A percentile compares a stretch with the other conserved stretches of the same genome.
phyloP scores from a whole-genome alignment of 352 stramenopile species.

The Phytophthora cactorum region DNA sequence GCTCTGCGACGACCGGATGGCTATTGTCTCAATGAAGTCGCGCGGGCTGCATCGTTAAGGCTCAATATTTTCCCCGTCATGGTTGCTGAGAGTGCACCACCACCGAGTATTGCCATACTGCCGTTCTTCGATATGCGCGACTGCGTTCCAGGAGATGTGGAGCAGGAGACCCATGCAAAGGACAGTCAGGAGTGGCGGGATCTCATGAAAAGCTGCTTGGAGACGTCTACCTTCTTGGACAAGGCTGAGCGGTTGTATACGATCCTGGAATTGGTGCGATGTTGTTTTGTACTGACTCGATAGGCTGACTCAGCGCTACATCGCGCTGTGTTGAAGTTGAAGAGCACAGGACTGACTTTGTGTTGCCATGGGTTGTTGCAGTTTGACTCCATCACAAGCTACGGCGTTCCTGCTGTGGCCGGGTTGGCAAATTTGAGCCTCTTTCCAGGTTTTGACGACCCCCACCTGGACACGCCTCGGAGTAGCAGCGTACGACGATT shows the following conservation, averaged over 20 bases:
- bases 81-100: constrained; percentile 68
- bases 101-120: constrained; percentile 71
- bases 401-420: constrained; percentile 65
- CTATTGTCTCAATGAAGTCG: constrained; percentile 85
- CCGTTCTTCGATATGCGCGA: constrained; percentile 80
- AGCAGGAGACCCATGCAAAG: constrained; percentile 35
- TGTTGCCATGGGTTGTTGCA: constrained; percentile 23
- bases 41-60: constrained; percentile 58
- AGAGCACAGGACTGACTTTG: constrained; percentile 5
- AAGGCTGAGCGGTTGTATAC: constrained; percentile 67
- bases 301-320: neutral
- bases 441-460: constrained; percentile 47
- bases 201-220: constrained; percentile 46
- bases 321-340: neutral
- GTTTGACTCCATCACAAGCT: constrained; percentile 73
- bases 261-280: constrained; percentile 63
- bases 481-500: constrained; percentile 50
- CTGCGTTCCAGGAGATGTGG: constrained; percentile 51
- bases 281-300: constrained; percentile 3
- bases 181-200: constrained; percentile 48
- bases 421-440: constrained; percentile 63
- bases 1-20: constrained; percentile 72
- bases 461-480: constrained; percentile 42
- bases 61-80: constrained; percentile 79
- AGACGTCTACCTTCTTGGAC: constrained; percentile 43